phyloP scores from a whole-genome alignment of 495 filamentous ascomycete genomes.

The Monascus purpureus region DNA sequence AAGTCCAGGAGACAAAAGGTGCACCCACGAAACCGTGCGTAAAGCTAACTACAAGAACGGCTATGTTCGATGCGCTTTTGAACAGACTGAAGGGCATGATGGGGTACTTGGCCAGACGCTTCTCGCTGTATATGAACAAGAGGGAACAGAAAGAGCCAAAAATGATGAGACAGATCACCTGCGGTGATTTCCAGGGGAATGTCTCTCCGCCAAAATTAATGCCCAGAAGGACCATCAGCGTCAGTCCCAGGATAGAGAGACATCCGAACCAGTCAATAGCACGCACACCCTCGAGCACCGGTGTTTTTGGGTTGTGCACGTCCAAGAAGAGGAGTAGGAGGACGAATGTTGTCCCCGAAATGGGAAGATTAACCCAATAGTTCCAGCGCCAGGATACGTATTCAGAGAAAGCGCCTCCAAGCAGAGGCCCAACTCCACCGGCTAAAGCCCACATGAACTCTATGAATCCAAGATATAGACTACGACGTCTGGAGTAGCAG shows the following conservation, averaged over 20 bases:
- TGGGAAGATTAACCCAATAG: conserved; percentile 63
- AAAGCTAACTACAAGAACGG: conserved; percentile 39
- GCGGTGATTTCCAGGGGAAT: conserved; percentile 58
- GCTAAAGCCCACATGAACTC: conserved; percentile 45
- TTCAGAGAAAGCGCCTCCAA: conserved; percentile 55
- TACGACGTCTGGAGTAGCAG: conserved; percentile 21
- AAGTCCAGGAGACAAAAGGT: no score
- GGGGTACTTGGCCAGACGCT: conserved; percentile 56
- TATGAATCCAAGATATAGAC: conserved; percentile 39
- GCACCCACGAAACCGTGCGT: conserved; percentile 36
- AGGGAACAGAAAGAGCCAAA: conserved; percentile 49
- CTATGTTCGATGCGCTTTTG: conserved; percentile 39
- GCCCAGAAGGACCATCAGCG: conserved; percentile 64
- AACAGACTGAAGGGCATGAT: conserved; percentile 66
- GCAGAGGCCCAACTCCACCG: conserved; percentile 46
- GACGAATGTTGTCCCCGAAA: conserved; percentile 38
- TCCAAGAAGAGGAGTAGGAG: conserved; percentile 45
- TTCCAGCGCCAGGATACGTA: conserved; percentile 51
- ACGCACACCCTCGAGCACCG: conserved; percentile 46
- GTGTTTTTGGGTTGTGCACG: conserved; percentile 45
- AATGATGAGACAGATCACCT: conserved; percentile 63
- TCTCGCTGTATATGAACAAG: conserved; percentile 58
- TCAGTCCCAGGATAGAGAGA: conserved; percentile 52
- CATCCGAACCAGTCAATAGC: conserved; percentile 69
- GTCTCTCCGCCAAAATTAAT: conserved; percentile 63